These are phyloP conservation scores for Alternaria alternata DNA, from an alignment of 2,329 filamentous ascomycete species.

Conservation along the genomic window DNA sequence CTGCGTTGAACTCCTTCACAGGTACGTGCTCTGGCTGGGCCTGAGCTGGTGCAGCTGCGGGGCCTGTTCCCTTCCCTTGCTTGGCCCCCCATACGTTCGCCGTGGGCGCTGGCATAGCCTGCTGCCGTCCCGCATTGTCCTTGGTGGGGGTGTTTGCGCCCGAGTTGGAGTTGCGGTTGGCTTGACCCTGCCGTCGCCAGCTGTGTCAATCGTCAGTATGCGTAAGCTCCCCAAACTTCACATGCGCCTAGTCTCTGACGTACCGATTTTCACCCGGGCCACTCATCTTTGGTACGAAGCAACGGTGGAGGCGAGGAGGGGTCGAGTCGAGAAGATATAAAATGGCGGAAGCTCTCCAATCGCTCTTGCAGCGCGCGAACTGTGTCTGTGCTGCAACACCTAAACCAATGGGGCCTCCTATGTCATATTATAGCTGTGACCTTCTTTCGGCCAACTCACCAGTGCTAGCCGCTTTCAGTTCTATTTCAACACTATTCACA, in stretches of 20 bases:
- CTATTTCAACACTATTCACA: constrained; percentile 14
- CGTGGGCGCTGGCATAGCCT: constrained; percentile 40
- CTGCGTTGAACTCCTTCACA: constrained; percentile 55
- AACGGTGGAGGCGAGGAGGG: constrained; percentile 37
- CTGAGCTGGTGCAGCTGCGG: constrained; percentile 24
- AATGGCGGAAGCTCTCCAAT: constrained; percentile 37
- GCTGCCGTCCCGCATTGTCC: constrained; percentile 42
- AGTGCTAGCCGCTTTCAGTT: constrained; percentile 26
- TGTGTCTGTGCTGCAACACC: constrained; percentile 27
- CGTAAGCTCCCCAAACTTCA: background rate
- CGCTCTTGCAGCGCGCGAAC: constrained; percentile 32
- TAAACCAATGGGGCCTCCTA: constrained; percentile 30
- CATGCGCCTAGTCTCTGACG: constrained; percentile 2
- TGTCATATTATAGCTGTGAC: constrained; percentile 16
- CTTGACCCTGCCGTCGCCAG: constrained; percentile 48
- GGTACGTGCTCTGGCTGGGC: constrained; percentile 44
- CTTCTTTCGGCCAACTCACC: constrained; percentile 28
- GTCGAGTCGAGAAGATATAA: constrained; percentile 41
- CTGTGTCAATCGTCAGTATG: constrained; percentile 33
- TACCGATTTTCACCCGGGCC: constrained; percentile 51
- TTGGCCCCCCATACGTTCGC: constrained; percentile 49
- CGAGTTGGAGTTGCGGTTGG: constrained; percentile 41
- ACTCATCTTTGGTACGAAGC: constrained; percentile 45
- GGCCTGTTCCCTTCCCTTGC: constrained; percentile 36
- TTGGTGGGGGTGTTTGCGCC: constrained; percentile 46